phyloP scores from a whole-genome alignment of 179 eudicot species.

The Beta macrorhiza region DNA sequence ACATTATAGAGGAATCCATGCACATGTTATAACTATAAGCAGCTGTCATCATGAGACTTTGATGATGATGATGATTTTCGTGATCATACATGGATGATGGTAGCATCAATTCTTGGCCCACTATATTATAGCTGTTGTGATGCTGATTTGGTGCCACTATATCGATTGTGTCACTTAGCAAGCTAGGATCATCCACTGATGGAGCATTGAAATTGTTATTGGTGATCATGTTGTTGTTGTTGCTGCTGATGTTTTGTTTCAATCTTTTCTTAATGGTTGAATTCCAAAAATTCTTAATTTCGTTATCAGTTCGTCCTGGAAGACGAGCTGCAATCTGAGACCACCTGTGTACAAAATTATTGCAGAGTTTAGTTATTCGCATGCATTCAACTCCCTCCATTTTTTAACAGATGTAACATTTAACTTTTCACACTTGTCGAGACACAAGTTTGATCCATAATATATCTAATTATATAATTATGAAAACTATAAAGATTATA shows the following conservation, averaged over 20 bases:
- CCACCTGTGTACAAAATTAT: conserved; percentile 44
- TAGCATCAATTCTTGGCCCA: neutral
- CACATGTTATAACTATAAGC: neutral
- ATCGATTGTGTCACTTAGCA: neutral
- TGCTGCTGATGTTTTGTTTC: conserved; percentile 14
- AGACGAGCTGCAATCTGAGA: conserved; percentile 68
- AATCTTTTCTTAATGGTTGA: conserved; percentile 25
- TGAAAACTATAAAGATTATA: too few species aligned
- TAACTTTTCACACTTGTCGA: too few species aligned
- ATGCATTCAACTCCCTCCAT: neutral
- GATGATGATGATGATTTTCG: conserved; percentile 2
- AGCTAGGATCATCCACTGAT: neutral
- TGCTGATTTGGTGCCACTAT: neutral
- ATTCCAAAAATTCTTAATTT: conserved; percentile 33
- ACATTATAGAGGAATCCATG: conserved; percentile 14
- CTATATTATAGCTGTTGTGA: neutral
- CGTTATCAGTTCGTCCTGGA: conserved; percentile 34
- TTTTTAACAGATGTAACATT: too few species aligned
- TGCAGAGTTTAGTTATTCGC: neutral
- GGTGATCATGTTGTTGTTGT: neutral
- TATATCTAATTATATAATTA: too few species aligned
- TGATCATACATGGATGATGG: conserved; percentile 10
- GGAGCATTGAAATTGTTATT: neutral
- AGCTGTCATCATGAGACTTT: conserved; percentile 6
- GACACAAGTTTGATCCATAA: too few species aligned